These are phyloP conservation scores for Cystobasidium sp. DNA, from an alignment of 1,284 basidiomycete genomes.

Conservation along the genomic window DNA sequence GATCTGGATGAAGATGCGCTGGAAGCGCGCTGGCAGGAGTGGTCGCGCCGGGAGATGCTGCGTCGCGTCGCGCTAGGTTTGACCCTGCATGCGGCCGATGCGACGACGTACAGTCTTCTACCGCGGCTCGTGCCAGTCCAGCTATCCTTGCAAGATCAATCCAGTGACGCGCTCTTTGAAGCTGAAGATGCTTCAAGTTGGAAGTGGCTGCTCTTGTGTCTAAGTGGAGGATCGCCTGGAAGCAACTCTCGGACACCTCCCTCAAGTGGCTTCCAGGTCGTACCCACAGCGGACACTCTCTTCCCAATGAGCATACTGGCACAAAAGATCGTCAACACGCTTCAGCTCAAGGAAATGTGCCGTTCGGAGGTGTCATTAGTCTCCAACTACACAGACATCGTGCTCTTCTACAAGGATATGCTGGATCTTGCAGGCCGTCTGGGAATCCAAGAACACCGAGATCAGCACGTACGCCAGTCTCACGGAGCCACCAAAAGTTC, in stretches of 20 bases:
- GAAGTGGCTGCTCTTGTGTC: constrained; percentile 9
- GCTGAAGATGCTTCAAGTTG: constrained; percentile 29
- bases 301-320: constrained; percentile 24
- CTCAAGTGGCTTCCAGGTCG: neutral
- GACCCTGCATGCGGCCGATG: constrained; percentile 26
- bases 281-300: constrained; percentile 16
- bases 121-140: constrained; percentile 17
- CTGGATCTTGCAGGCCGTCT: constrained; percentile 1
- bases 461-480: neutral
- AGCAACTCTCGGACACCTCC: neutral
- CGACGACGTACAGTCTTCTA: constrained; percentile 19
- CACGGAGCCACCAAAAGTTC: neutral
- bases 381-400: neutral
- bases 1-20: constrained; percentile 12
- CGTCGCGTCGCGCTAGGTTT: constrained; percentile 7
- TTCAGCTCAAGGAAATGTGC: constrained; percentile 5
- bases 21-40: constrained; percentile 21
- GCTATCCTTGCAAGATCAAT: constrained; percentile 15
- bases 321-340: constrained; percentile 34
- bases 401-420: constrained; percentile 27
- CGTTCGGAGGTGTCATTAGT: constrained; percentile 1
- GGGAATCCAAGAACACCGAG: neutral
- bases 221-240: neutral
- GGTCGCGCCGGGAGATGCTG: constrained; percentile 28
- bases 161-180: constrained; percentile 20